Evolutionary conservation across 108 stramenopile genomes (phyloP).

Genomic region (Licmophora abbreviata): DNA sequence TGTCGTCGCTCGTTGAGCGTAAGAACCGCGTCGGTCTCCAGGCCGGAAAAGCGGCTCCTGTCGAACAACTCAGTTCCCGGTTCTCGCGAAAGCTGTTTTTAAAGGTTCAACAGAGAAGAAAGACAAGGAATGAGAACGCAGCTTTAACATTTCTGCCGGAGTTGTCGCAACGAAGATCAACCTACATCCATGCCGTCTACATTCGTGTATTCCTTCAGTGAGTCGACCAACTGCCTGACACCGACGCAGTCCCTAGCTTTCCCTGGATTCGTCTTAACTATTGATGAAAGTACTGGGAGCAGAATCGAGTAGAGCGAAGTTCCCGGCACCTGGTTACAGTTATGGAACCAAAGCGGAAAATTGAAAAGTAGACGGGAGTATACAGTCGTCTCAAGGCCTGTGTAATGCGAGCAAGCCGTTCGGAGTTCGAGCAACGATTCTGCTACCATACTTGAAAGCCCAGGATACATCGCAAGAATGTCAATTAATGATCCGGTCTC

Average conservation of each 20-base stretch:
- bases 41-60: constrained; percentile 4
- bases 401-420: constrained; percentile 40
- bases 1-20: constrained; percentile 25
- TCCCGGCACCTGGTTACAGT: constrained; percentile 19
- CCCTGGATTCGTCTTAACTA: constrained; percentile 39
- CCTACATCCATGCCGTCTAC: constrained; percentile 18
- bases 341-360: constrained; percentile 55
- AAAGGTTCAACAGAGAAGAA: constrained; percentile 6
- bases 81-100: neutral
- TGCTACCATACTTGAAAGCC: constrained; percentile 19
- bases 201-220: constrained; percentile 30
- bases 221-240: constrained; percentile 31
- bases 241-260: constrained; percentile 59
- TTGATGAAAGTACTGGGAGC: constrained; percentile 50
- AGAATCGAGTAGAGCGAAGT: constrained; percentile 37
- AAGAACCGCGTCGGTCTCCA: constrained; percentile 7
- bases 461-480: constrained; percentile 12
- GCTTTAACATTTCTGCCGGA: constrained; percentile 2
- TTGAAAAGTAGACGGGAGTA: constrained; percentile 67
- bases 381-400: constrained; percentile 54
- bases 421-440: constrained; percentile 54
- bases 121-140: neutral
- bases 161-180: no score
- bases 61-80: neutral
- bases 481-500: constrained; percentile 10